phyloP scores from a whole-genome alignment of 1,284 basidiomycete species.

The Pseudozyma hubeiensis region DNA sequence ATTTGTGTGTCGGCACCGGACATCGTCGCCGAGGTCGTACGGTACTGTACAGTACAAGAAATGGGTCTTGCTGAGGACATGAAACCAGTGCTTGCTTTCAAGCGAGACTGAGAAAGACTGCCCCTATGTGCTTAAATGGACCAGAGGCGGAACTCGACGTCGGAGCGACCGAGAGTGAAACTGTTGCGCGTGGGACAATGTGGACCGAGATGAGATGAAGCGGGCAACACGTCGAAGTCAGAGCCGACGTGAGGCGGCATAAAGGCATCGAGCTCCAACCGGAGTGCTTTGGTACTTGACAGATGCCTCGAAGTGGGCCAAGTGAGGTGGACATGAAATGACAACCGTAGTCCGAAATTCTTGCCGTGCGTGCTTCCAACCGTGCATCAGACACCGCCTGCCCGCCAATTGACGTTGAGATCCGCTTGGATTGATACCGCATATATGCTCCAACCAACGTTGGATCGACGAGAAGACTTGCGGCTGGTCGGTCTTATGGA shows the following conservation, averaged over 20 bases:
- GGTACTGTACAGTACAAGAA: neutral
- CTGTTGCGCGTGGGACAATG: conserved; percentile 15
- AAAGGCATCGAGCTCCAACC: too few relatives aligned
- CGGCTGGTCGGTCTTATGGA: too few relatives aligned
- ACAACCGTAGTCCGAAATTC: too few relatives aligned
- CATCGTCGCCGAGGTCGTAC: neutral
- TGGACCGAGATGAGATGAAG: conserved; percentile 19
- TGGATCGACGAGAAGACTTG: too few relatives aligned
- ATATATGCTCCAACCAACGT: too few relatives aligned
- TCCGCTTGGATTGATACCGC: too few relatives aligned
- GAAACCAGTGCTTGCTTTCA: neutral
- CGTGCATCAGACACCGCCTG: too few relatives aligned
- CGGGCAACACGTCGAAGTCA: conserved; percentile 6
- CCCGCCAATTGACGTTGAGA: too few relatives aligned
- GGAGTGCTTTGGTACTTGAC: too few relatives aligned
- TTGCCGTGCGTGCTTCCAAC: too few relatives aligned
- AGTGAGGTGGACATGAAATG: too few relatives aligned
- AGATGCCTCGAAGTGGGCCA: too few relatives aligned
- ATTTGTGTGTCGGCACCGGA: conserved; percentile 9
- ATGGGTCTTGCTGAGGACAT: neutral
- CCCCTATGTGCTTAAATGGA: conserved; percentile 8
- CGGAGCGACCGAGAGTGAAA: conserved; percentile 15
- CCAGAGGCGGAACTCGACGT: conserved; percentile 7
- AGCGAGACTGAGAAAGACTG: neutral
- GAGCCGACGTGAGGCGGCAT: neutral